Conservation (phyloP, 1,284 basidiomycete species). For the Trametes pubescens region DNA sequence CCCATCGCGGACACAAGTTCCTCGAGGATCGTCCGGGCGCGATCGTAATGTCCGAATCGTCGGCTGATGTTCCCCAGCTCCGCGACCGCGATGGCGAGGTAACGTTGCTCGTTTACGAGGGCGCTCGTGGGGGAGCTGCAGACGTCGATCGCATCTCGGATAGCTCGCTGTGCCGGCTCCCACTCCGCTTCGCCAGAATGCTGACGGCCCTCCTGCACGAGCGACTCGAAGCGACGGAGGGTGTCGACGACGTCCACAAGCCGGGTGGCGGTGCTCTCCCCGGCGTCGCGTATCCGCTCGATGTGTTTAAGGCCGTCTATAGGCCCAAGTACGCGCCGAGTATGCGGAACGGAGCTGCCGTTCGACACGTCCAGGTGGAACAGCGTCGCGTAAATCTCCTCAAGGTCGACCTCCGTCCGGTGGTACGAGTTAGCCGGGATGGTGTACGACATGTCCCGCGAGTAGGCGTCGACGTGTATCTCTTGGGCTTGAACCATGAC, state of each 20-base stretch:
- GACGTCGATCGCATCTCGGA: neutral
- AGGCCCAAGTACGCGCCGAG: neutral
- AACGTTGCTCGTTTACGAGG: neutral
- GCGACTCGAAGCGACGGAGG: neutral
- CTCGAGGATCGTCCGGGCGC: neutral
- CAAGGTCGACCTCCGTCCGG: neutral
- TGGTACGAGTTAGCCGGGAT: neutral
- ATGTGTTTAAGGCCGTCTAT: neutral
- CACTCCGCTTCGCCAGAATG: neutral
- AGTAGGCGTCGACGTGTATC: neutral
- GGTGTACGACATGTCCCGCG: neutral
- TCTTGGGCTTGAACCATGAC: neutral
- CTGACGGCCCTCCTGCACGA: neutral
- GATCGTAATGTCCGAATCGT: conserved; percentile 1
- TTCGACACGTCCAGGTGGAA: neutral
- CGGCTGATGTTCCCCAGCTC: conserved; percentile 3
- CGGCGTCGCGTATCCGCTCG: neutral
- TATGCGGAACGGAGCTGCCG: no score
- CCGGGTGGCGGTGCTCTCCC: neutral
- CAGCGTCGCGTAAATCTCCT: conserved; percentile 8
- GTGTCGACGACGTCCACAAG: neutral
- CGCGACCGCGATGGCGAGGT: neutral
- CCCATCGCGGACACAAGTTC: neutral
- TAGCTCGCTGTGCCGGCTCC: conserved; percentile 5
- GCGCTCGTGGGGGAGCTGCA: neutral